Percentiles rank a stretch among this genome's conserved stretches.
Conservation (phyloP, 805 yeast species). For the Scheffersomyces coipomensis region DNA sequence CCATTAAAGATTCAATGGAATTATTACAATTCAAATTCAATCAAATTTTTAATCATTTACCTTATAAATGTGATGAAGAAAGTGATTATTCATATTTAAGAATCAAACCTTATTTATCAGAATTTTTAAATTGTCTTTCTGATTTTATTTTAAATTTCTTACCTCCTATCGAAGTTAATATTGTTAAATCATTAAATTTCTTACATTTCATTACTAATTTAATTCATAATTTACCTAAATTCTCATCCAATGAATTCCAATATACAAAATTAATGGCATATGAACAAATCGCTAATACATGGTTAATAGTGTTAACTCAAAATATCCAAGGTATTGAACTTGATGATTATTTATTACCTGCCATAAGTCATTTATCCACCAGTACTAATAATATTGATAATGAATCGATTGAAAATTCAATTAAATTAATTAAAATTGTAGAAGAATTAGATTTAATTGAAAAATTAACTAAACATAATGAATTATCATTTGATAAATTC, state of each 20-base stretch:
- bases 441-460: constrained; percentile 37
- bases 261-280: constrained; percentile 54
- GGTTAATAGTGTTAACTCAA: constrained; percentile 47
- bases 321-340: constrained; percentile 15
- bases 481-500: constrained; percentile 40
- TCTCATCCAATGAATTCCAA: constrained; percentile 54
- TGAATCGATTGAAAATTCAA: background rate
- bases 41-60: constrained; percentile 50
- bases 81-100: constrained; percentile 78
- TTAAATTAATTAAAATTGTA: constrained; percentile 25
- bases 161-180: constrained; percentile 65
- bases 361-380: background rate
- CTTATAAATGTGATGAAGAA: constrained; percentile 70
- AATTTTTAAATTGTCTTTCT: constrained; percentile 66
- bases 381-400: background rate
- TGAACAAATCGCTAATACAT: constrained; percentile 58
- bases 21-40: constrained; percentile 48
- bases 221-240: constrained; percentile 64
- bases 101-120: constrained; percentile 64
- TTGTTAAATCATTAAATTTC: constrained; percentile 56
- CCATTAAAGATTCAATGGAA: constrained; percentile 49
- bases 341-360: constrained; percentile 3
- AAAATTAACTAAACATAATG: constrained; percentile 46
- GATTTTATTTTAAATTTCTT: constrained; percentile 73
- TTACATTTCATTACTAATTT: constrained; percentile 60